These are phyloP conservation scores for Firmiana major DNA, from an alignment of 345 rosid genomes.

Conservation along the genomic window DNA sequence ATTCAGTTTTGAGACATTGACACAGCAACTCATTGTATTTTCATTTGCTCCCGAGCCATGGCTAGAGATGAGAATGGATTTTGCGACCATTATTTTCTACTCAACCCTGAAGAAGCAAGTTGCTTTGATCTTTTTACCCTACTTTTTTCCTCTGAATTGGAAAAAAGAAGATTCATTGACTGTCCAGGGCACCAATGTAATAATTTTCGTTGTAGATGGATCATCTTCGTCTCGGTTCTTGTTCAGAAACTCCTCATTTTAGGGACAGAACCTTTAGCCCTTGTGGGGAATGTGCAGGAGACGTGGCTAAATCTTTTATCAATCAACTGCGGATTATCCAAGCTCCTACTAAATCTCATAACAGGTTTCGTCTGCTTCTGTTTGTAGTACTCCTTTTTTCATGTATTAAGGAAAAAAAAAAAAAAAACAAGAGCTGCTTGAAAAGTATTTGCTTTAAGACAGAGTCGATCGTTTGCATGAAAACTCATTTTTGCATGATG, in stretches of 20 bases:
- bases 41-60: neutral
- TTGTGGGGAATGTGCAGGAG: slow-evolving; percentile 22
- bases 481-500: neutral
- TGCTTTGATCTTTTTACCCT: slow-evolving; percentile 32
- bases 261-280: slow-evolving; percentile 19
- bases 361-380: too few relatives aligned
- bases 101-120: slow-evolving; percentile 44
- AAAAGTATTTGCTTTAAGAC: too few relatives aligned
- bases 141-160: slow-evolving; percentile 26
- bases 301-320: slow-evolving; percentile 41
- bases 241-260: slow-evolving; percentile 36
- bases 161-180: slow-evolving; percentile 22
- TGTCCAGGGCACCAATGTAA: slow-evolving; percentile 12
- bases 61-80: neutral
- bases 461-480: too few relatives aligned
- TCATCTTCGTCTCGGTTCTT: slow-evolving; percentile 46
- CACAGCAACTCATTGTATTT: neutral
- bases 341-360: slow-evolving; percentile 25
- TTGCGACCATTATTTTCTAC: slow-evolving; percentile 23
- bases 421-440: too few relatives aligned
- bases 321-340: slow-evolving; percentile 39
- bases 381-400: neutral
- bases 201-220: slow-evolving; percentile 42
- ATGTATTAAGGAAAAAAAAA: too few relatives aligned
- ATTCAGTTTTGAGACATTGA: neutral